Base-by-base conservation (phyloP, 495 filamentous ascomycete species). In the Xylaria scruposa region DNA sequence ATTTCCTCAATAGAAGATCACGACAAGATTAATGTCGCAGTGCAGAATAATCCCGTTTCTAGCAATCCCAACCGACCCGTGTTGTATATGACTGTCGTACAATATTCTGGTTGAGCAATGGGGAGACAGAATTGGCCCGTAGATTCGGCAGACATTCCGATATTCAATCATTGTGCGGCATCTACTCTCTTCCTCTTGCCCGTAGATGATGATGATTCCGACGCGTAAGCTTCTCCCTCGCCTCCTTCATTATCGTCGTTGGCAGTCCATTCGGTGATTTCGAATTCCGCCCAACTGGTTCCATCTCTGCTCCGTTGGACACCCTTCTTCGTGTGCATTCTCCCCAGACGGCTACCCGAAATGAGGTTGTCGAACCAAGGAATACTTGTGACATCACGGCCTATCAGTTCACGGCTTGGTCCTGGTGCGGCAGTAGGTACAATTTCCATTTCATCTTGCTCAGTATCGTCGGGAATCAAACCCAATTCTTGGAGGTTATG, bases 311-410 rank as follows among this genome's bases (percentile, higher is more conserved):
- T 89, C 29, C 83, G 81, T 58, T 84, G 80, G 1, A 87, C 85
- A 31, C 91, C 89, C 76, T 85, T 87, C 73, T 84, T 81, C 70
- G 87, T 81, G 78, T 89, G 90, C 76, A 94, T 79, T 24, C 81
- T 87, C 13, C 93, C 93, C 44, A 97, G 80, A 53, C 82, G 83
- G 75, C 92, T 94, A 40, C 93, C 91, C 71, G 91, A 87, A 1
- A 94, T 85, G 87, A 97, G 88, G 70, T 85, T 87, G 73, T 97
- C 93, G 75, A 97, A 94, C 93, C 93, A 97, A 2, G 92, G 91
- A 56, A 92, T 82, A 9, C 88, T 90, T n/a, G 83, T 76, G 74
- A 9, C 83, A 68, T 76, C 67, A 70, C 83, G 77, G 75, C 83
- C 65, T 75, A 74, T 74, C 38, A 73, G 67, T 80, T 78, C 49